Percentiles rank a stretch among this genome's conserved stretches.
Evolutionary conservation across 169 alveolate species (phyloP).

Genomic region (Plasmodium sp.): DNA sequence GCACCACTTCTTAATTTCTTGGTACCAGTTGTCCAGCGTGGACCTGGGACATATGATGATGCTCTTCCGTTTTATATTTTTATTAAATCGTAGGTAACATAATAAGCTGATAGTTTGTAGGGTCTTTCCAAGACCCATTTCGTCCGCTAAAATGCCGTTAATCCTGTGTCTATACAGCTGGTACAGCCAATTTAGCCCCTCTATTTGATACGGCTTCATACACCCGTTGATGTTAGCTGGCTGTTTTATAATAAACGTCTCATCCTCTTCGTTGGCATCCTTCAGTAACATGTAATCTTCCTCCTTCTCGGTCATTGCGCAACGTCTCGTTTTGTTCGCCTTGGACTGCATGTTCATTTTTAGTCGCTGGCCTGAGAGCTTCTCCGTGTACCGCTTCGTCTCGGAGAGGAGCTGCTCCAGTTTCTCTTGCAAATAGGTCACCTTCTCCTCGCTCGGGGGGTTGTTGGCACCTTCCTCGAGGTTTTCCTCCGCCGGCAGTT

Average conservation of each 20-base stretch:
- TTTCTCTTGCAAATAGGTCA: constrained; percentile 46
- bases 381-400: constrained; percentile 56
- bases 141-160: constrained; percentile 98
- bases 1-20: constrained; percentile 96
- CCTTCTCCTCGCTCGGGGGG: constrained; percentile 58
- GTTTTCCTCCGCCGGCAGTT: constrained; percentile 70
- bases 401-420: constrained; percentile 24
- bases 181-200: constrained; percentile 97
- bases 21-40: constrained; percentile 97
- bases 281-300: constrained; percentile 48
- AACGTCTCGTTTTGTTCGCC: constrained; percentile 10
- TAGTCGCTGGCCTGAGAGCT: constrained; percentile 44
- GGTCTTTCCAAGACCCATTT: constrained; percentile 99
- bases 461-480: constrained; percentile 76
- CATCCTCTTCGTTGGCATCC: constrained; percentile 66
- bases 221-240: constrained; percentile 87
- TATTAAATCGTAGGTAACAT: constrained; percentile 92
- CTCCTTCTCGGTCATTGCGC: constrained; percentile 60
- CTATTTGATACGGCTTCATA: constrained; percentile 95
- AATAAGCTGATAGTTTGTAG: constrained; percentile 95
- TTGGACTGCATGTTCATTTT: constrained; percentile 20
- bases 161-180: constrained; percentile 94
- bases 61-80: constrained; percentile 95
- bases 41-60: constrained; percentile 97
- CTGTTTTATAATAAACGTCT: constrained; percentile 49